Conservation (phyloP, 257 asterid genomes). For the Gentiana dahurica region DNA sequence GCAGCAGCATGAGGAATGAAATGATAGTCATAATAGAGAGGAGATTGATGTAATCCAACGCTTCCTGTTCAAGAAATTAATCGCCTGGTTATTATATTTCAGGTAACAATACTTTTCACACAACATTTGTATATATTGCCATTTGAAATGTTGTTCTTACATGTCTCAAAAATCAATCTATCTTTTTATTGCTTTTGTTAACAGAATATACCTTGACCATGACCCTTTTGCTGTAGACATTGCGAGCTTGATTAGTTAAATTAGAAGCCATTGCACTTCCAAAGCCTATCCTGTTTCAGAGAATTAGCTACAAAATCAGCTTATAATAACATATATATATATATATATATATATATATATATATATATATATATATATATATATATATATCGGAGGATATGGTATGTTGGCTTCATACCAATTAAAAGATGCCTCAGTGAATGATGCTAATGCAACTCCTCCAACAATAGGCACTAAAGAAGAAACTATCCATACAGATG, state of each 20-base stretch:
- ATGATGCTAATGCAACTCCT: conserved; percentile 88
- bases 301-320: background rate
- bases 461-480: conserved; percentile 81
- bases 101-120: background rate
- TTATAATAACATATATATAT: background rate
- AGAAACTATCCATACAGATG: conserved; percentile 58
- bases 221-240: conserved; percentile 68
- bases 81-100: background rate
- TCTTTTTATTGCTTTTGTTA: too few species aligned
- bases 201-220: conserved; percentile 53
- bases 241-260: conserved; percentile 78
- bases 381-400: too few species aligned
- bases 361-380: background rate
- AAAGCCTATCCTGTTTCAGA: conserved; percentile 64
- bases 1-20: conserved; percentile 55
- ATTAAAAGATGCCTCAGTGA: conserved; percentile 81
- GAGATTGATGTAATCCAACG: conserved; percentile 71
- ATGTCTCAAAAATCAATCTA: too few species aligned
- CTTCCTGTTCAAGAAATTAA: conserved; percentile 37
- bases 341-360: background rate
- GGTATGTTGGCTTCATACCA: conserved; percentile 32
- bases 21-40: conserved; percentile 66
- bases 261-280: conserved; percentile 95
- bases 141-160: too few species aligned
- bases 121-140: too few species aligned